Evolutionary conservation across 2,329 filamentous ascomycete species (phyloP).

Genomic region (Escovopsis sp.): DNA sequence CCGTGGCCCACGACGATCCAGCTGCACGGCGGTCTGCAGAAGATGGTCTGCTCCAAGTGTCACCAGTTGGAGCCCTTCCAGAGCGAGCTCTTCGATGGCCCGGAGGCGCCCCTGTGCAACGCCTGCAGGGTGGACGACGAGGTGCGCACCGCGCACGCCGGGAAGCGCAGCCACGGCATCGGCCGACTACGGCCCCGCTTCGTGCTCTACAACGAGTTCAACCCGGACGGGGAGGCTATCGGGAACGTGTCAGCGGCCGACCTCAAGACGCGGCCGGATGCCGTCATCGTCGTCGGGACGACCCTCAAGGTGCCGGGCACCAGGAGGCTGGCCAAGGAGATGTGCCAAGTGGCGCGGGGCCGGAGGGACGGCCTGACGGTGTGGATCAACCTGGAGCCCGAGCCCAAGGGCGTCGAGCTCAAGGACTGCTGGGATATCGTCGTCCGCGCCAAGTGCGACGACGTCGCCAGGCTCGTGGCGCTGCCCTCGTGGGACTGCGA

Average conservation of each 20-base stretch:
- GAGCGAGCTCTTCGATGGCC: conserved; percentile 65
- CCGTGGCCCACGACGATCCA: conserved; percentile 92
- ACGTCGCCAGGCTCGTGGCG: conserved; percentile 61
- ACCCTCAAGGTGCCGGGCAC: conserved; percentile 92
- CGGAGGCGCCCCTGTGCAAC: conserved; percentile 65
- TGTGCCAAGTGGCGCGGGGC: conserved; percentile 75
- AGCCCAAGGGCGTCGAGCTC: conserved; percentile 69
- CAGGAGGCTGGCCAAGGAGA: conserved; percentile 73
- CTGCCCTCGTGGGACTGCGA: conserved; percentile 43
- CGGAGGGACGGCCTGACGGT: conserved; percentile 74
- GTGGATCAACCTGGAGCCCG: conserved; percentile 86
- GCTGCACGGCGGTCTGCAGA: conserved; percentile 80
- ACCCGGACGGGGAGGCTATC: conserved; percentile 92
- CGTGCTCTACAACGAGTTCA: conserved; percentile 93
- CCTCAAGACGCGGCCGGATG: conserved; percentile 72
- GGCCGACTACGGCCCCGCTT: conserved; percentile 82
- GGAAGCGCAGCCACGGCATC: conserved; percentile 86
- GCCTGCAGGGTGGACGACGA: conserved; percentile 61
- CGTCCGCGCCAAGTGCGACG: conserved; percentile 74
- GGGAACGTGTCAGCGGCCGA: conserved; percentile 80
- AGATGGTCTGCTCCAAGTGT: conserved; percentile 97
- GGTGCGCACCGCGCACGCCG: conserved; percentile 58
- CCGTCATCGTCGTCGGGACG: conserved; percentile 87
- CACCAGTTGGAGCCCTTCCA: conserved; percentile 62
- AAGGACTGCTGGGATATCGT: conserved; percentile 90